Evolutionary conservation across 192 early-diverging fungal genomes (phyloP), one percentile per base, ranked within the genome.

Genomic region (Kickxella alabastrina): DNA sequence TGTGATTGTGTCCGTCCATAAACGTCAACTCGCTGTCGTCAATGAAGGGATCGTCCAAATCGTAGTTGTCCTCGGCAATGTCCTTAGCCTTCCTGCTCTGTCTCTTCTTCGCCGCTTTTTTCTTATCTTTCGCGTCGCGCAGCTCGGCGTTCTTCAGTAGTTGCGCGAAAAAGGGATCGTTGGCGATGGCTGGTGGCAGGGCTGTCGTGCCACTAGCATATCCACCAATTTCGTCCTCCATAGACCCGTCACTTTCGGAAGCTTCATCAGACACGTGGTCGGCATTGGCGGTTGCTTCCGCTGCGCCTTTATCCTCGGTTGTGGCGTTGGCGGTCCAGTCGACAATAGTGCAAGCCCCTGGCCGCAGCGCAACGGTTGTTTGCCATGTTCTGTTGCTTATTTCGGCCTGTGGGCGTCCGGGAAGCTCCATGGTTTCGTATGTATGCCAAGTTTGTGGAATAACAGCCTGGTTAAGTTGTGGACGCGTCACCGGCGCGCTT

Each of bases 1-100:
- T 41, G 19, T 66, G 64, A 32, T 45, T 63, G 36, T 77, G 67
- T 0, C 68, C 63, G 42, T 62, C 59, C 66, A 77, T 65, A 47
- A 77, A 57, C 25, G 74, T 77, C 32, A 77, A 57, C 35, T 77
- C 68, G 39, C 62, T 71, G 39, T 77, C 74, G 42, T 77, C 74
- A 58, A 77, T 77, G 62, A 77, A 77, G 28, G 74, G 74, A 36
- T 77, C 74, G n/a, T 77, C 60, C 44, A 77, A 39, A 48, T 77
- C 74, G 21, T 77, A 77, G 23, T 56, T 53, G 21, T 77, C 74
- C 23, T 77, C 74, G 10, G 52, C 59, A 0, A 52, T 48, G 18
- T 71, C 67, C 26, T 59, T 63, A 2, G 59, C 44, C 26, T 54
- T 40, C 6, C 66, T 58, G 25, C 26, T 35, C 32, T 43, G 52